These are phyloP conservation scores for Kitagawia praeruptora DNA, from an alignment of 129 eudicot species.

Conservation along the genomic window DNA sequence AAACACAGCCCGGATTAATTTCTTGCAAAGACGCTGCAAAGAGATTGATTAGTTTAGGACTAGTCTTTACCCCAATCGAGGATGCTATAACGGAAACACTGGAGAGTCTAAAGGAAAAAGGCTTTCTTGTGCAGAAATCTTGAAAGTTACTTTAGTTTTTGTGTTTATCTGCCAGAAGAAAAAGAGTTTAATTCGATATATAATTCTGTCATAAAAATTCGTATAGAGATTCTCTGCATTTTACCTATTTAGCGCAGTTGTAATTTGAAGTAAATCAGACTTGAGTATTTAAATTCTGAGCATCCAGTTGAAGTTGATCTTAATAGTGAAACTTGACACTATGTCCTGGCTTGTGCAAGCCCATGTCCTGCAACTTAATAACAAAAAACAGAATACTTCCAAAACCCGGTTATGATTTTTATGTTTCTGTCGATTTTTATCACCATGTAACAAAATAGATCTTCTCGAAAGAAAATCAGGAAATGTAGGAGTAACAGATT, in stretches of 20 bases:
- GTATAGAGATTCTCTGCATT: not conserved
- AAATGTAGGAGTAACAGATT: slow-evolving; percentile 9
- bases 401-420: slow-evolving; percentile 6
- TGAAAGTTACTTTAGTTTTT: not conserved
- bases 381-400: slow-evolving; percentile 12
- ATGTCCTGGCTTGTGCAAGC: not conserved
- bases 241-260: not conserved
- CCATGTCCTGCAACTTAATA: slow-evolving; percentile 1
- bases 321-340: not conserved
- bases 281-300: not conserved
- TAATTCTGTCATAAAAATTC: not conserved
- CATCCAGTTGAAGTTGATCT: not conserved
- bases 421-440: not conserved
- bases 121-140: slow-evolving; percentile 26
- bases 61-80: slow-evolving; percentile 57
- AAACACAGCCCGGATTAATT: slow-evolving; percentile 65
- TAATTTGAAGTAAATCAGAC: not conserved
- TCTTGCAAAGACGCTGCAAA: slow-evolving; percentile 64
- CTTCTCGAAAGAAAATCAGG: slow-evolving; percentile 1
- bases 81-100: slow-evolving; percentile 57
- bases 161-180: not conserved
- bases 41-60: slow-evolving; percentile 59
- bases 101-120: slow-evolving; percentile 58
- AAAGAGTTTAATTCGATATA: not conserved
- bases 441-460: not conserved